Conservation (phyloP, 2,329 filamentous ascomycete genomes). For the Arthrobotrys megalospora region DNA sequence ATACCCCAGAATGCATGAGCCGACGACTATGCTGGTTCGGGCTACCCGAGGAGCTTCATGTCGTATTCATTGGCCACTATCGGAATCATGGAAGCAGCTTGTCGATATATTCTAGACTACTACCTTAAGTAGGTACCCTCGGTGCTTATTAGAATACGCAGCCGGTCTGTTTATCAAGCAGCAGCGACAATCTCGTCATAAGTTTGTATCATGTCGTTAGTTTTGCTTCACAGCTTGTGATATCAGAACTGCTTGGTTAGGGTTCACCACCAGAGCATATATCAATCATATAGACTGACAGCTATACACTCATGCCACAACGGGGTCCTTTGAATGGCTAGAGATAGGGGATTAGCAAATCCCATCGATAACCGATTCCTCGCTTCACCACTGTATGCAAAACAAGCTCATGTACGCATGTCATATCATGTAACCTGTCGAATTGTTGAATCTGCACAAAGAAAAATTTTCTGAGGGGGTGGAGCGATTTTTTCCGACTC, state of each 20-base stretch:
- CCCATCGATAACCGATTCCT: constrained; percentile 30
- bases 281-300: constrained; percentile 5
- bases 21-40: constrained; percentile 35
- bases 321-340: constrained; percentile 19
- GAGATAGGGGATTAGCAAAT: constrained; percentile 22
- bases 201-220: too few species aligned
- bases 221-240: constrained; percentile 1
- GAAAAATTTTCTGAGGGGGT: constrained; percentile 24
- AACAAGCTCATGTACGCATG: constrained; percentile 7
- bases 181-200: too few species aligned
- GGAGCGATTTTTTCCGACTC: constrained; percentile 29
- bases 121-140: too few species aligned
- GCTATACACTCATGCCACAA: constrained; percentile 1
- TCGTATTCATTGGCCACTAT: constrained; percentile 14
- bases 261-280: not conserved
- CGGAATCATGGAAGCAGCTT: constrained; percentile 29
- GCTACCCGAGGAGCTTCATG: constrained; percentile 23
- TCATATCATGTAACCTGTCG: not conserved
- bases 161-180: not conserved
- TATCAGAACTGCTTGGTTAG: constrained; percentile 4
- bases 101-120: too few species aligned
- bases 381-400: not conserved
- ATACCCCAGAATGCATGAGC: constrained; percentile 41
- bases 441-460: constrained; percentile 24
- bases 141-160: too few species aligned